Evolutionary conservation across 2,329 filamentous ascomycete species (phyloP), one percentile per base, ranked within the genome.

Genomic region (Penicillium sclerotiorum): DNA sequence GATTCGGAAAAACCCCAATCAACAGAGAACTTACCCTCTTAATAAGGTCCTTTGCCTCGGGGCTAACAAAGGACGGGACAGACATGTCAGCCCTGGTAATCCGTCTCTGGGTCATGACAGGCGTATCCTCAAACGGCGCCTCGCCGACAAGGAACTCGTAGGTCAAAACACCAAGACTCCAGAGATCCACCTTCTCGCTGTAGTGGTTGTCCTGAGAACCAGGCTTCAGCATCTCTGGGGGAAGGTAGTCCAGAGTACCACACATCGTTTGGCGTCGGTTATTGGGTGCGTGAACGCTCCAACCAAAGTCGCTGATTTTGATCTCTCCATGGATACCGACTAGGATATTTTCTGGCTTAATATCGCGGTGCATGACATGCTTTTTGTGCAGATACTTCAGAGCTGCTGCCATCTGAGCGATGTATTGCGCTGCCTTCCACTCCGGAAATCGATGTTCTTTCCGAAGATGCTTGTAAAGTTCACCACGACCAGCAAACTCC

Each of bases 281-380:
- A 73, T 95, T 96, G 22, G 94, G 94, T 5, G 94, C 94, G 72
- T 99, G 94, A 4, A 97, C 94, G 69, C 89, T 95, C 94, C 94
- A 99, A 42, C 94, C 93, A 66, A 97, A 99, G 72, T 99, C 94
- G 4, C 90, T 95, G 66, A 99, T 92, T 74, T 99, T 99, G 76
- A 99, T 92, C 78, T 99, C 94, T 59, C 92, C 94, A 68, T 97
- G 93, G 52, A 97, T 91, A 12, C 93, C 93, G 23, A 97, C 87
- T 18, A 97, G 81, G 57, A 97, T 97, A 66, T 97, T 97, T 74
- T 97, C 92, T 2, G 92, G 92, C 78, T 97, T 97, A 76, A 97
- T 97, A 64, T 97, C 92, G 51, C 92, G 83, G 73, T 97, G 93
- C 77, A 97, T 97, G 61, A 97, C 89, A 71, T 96, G 91, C 77